Evolutionary conservation across 78 protist species (phyloP).

Genomic region (Creolimax fragrantissima): DNA sequence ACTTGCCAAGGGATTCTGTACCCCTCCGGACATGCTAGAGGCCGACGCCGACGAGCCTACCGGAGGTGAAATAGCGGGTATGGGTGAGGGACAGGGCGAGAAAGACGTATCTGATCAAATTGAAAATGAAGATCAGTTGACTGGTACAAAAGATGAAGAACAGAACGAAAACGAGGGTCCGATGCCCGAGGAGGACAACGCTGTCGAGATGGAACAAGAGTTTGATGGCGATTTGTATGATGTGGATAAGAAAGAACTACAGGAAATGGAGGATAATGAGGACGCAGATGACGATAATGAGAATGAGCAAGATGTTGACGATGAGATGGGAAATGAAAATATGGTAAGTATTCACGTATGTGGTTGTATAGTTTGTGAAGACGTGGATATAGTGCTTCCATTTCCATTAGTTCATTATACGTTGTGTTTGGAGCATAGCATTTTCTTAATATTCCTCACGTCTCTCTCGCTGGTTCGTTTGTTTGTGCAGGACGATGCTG

Average conservation of each 20-base stretch:
- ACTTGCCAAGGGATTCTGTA: slow-evolving; percentile 34
- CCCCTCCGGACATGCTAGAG: neutral
- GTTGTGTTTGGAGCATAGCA: no score
- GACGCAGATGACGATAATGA: slow-evolving; percentile 9
- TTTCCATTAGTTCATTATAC: no score
- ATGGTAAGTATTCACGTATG: neutral
- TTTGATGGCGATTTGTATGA: slow-evolving; percentile 1
- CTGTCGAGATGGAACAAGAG: neutral
- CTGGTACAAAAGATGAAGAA: slow-evolving; percentile 47
- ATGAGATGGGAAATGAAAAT: neutral
- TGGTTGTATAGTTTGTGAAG: neutral
- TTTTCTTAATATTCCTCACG: no score
- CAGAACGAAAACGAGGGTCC: slow-evolving; percentile 21
- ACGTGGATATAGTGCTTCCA: neutral
- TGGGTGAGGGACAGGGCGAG: slow-evolving; percentile 77
- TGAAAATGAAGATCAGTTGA: slow-evolving; percentile 62
- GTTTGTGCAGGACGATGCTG: neutral
- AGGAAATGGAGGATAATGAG: neutral
- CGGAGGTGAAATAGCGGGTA: slow-evolving; percentile 60
- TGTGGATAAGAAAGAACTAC: neutral
- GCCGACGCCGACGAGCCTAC: neutral
- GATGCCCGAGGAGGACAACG: neutral
- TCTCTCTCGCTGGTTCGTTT: no score
- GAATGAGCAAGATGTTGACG: slow-evolving; percentile 30
- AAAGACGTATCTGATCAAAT: slow-evolving; percentile 68